Conservation (phyloP, 345 rosid species). For the Eucalyptus marginata region DNA sequence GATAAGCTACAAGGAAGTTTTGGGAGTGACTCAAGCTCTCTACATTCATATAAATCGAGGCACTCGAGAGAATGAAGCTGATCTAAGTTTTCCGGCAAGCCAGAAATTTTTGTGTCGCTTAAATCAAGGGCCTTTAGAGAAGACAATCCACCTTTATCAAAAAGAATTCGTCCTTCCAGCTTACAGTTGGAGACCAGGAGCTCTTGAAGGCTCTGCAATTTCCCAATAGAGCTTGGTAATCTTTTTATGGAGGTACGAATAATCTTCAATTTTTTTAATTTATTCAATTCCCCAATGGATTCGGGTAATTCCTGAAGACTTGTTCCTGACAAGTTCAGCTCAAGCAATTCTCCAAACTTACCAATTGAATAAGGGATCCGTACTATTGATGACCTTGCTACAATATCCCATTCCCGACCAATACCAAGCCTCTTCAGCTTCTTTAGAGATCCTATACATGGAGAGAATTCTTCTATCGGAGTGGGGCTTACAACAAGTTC, state of each 20-base stretch:
- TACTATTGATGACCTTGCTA: rapidly evolving
- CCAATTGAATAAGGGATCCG: background rate
- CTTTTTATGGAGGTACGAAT: rapidly evolving
- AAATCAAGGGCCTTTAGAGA: no score
- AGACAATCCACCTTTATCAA: no score
- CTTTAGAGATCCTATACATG: background rate
- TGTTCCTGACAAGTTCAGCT: rapidly evolving
- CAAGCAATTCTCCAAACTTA: background rate
- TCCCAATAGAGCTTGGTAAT: background rate
- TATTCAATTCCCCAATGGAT: background rate
- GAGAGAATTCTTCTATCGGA: rapidly evolving
- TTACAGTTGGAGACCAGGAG: no score
- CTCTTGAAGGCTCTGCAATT: background rate
- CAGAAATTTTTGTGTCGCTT: rapidly evolving
- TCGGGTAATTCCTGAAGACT: background rate
- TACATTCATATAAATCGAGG: no score
- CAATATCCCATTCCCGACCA: no score
- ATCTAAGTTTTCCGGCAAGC: no score
- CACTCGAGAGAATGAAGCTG: no score
- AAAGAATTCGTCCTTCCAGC: no score
- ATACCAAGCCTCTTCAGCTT: background rate
- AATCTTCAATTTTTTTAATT: no score
- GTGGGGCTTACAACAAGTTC: rapidly evolving
- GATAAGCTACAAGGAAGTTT: no score
- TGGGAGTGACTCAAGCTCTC: no score